Percentiles rank a stretch among this genome's conserved stretches.
These are phyloP conservation scores for Skeletonema grethae DNA, from an alignment of 108 stramenopile genomes.

Conservation along the genomic window DNA sequence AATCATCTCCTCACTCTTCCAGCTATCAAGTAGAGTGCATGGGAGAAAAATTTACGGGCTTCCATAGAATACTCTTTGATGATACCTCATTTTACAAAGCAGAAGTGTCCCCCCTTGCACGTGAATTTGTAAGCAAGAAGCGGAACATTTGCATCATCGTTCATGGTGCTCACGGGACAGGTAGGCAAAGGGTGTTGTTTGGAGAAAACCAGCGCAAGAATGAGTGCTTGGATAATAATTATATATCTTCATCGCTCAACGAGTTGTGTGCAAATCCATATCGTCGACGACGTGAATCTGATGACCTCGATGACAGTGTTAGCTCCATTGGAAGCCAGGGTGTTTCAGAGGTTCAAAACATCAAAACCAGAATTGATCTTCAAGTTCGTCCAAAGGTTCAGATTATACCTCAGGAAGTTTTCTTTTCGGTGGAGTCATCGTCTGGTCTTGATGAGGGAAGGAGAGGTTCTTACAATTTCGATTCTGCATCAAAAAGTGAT, in stretches of 20 bases:
- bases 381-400: not conserved
- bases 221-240: not conserved
- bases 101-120: slow-evolving; percentile 12
- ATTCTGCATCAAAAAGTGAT: not conserved
- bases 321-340: slow-evolving; percentile 22
- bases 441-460: not conserved
- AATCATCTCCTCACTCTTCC: slow-evolving; percentile 7
- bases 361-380: not conserved
- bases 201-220: slow-evolving; percentile 1
- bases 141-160: slow-evolving; percentile 22
- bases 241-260: not conserved
- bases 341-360: slow-evolving; percentile 14
- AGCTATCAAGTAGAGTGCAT: slow-evolving; percentile 21
- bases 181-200: slow-evolving; percentile 11
- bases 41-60: slow-evolving; percentile 20
- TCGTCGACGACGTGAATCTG: not conserved
- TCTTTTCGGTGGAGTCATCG: not conserved
- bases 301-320: slow-evolving; percentile 7
- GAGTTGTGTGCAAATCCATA: not conserved
- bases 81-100: slow-evolving; percentile 18
- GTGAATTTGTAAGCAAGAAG: slow-evolving; percentile 20
- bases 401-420: slow-evolving; percentile 10
- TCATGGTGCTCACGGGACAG: slow-evolving; percentile 22
- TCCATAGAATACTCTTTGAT: slow-evolving; percentile 15
- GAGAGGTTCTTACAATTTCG: not conserved